phyloP scores from a whole-genome alignment of 225 moss, liverwort and hornwort genomes.

The Antitrichia curtipendula region DNA sequence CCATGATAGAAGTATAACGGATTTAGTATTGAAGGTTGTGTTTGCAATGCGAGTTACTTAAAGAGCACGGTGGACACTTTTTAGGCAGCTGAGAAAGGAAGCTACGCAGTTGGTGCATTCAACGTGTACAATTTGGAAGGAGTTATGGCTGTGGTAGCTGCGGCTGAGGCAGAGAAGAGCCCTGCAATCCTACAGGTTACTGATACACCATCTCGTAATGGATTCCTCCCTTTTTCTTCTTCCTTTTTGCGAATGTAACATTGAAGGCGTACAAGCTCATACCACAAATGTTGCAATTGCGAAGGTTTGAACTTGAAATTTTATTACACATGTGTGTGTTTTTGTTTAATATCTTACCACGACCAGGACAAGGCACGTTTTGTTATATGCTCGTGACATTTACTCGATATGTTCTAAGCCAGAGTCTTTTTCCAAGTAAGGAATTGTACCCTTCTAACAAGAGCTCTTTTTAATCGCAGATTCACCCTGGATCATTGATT shows the following conservation, averaged over 20 bases:
- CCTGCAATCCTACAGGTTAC: conserved; percentile 86
- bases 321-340: background rate
- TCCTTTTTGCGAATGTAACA: background rate
- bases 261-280: background rate
- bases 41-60: background rate
- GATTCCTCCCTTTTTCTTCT: background rate
- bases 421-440: background rate
- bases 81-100: conserved; percentile 76
- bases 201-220: background rate
- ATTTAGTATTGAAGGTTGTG: background rate
- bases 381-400: background rate
- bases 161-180: conserved; percentile 86
- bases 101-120: conserved; percentile 85
- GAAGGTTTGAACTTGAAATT: background rate
- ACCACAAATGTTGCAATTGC: background rate
- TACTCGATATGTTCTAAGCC: background rate
- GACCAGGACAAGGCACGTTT: background rate
- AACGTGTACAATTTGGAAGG: conserved; percentile 94
- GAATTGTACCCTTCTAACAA: background rate
- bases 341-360: background rate
- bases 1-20: background rate
- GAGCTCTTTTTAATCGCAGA: conserved; percentile 25
- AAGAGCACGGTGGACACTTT: background rate
- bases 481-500: conserved; percentile 76
- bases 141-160: conserved; percentile 81